Percentiles rank a stretch among this genome's conserved stretches.
Evolutionary conservation across 1,284 basidiomycete genomes (phyloP).

Genomic region (Chiua sp.): DNA sequence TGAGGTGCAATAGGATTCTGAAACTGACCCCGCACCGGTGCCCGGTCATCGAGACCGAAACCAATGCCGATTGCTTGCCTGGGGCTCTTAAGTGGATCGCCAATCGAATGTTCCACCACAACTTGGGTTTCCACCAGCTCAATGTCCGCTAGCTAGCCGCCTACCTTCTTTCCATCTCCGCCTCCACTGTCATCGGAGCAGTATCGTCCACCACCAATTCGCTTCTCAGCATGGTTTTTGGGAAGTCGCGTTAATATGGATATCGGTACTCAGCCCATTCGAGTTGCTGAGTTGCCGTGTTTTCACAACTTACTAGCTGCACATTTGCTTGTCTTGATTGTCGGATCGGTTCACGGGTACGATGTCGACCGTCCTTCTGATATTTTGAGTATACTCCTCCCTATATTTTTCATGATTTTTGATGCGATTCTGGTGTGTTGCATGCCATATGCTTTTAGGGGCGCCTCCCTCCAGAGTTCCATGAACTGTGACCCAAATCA

Average conservation of each 20-base stretch:
- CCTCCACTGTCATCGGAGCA: slow-evolving; percentile 16
- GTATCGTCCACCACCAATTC: slow-evolving; percentile 17
- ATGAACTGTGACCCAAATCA: slow-evolving; percentile 15
- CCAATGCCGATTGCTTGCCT: too few species aligned
- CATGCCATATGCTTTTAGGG: slow-evolving; percentile 16
- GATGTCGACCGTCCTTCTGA: background rate
- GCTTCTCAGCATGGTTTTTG: slow-evolving; percentile 13
- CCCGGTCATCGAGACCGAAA: too few species aligned
- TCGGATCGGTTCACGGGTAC: background rate
- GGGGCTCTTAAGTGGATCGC: too few species aligned
- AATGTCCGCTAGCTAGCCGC: too few species aligned
- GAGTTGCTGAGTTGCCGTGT: slow-evolving; percentile 23
- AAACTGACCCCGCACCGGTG: too few species aligned
- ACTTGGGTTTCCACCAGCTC: too few species aligned
- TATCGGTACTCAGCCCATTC: slow-evolving; percentile 26
- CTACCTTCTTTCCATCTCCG: slow-evolving; percentile 14
- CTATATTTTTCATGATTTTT: background rate
- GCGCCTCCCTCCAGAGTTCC: slow-evolving; percentile 17
- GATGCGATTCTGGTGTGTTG: slow-evolving; percentile 15
- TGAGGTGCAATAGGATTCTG: too few species aligned
- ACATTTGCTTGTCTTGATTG: background rate
- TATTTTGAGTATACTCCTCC: background rate
- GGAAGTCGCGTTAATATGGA: too few species aligned
- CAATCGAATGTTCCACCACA: too few species aligned
- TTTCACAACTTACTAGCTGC: background rate